Percentiles rank a stretch among this genome's conserved stretches.
Conservation (phyloP, 2,329 filamentous ascomycete genomes). For the Claviceps sp. region DNA sequence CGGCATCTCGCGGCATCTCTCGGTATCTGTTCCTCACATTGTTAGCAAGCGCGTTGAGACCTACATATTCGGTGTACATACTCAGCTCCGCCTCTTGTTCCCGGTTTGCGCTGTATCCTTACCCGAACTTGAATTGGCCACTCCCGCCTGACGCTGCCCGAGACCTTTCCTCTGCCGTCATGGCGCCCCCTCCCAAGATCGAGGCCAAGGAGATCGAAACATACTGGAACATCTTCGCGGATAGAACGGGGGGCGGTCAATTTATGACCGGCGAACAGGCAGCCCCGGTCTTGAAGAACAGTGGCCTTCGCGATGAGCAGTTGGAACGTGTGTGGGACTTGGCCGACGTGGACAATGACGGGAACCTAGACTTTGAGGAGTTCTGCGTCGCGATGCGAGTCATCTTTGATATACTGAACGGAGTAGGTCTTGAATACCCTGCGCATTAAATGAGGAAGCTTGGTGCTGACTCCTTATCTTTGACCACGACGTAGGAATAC, state of each 20-base stretch:
- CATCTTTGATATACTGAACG: slow-evolving; percentile 95
- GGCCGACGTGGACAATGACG: slow-evolving; percentile 93
- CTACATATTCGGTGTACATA: not conserved
- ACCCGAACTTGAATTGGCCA: not conserved
- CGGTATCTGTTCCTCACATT: too few species aligned
- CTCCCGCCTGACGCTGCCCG: not conserved
- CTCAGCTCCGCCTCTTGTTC: not conserved
- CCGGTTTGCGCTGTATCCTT: not conserved
- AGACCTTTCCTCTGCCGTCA: slow-evolving; percentile 18
- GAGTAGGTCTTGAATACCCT: slow-evolving; percentile 36
- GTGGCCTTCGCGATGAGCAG: slow-evolving; percentile 53
- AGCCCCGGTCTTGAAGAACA: slow-evolving; percentile 50
- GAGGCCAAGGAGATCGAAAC: slow-evolving; percentile 50
- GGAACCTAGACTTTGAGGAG: slow-evolving; percentile 96
- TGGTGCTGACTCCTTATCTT: not conserved
- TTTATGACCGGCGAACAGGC: slow-evolving; percentile 48
- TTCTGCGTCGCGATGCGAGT: slow-evolving; percentile 98
- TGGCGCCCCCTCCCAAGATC: slow-evolving; percentile 41
- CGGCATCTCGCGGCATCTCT: too few species aligned
- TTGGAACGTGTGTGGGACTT: slow-evolving; percentile 97
- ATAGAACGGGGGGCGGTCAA: slow-evolving; percentile 45
- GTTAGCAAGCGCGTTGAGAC: not conserved
- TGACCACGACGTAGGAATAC: slow-evolving; percentile 51
- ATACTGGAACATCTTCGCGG: slow-evolving; percentile 52
- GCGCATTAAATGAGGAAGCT: not conserved